Evolutionary conservation across 75 land plant genomes (phyloP).

Genomic region (Pinus tabuliformis): DNA sequence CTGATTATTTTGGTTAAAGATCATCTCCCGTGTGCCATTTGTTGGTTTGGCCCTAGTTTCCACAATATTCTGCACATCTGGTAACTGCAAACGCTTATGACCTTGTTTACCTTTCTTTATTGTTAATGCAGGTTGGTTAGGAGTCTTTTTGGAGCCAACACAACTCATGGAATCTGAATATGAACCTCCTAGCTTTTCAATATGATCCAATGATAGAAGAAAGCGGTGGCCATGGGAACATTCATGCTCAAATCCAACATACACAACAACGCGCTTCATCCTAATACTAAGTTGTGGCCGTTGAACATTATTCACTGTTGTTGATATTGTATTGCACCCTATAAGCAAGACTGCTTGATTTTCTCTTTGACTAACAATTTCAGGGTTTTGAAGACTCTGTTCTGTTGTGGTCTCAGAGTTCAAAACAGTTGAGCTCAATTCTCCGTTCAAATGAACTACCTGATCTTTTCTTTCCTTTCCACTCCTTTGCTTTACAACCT

Average conservation of each 20-base stretch:
- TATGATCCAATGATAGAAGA: slow-evolving; percentile 63
- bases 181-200: slow-evolving; percentile 49
- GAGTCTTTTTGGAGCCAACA: slow-evolving; percentile 6
- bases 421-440: slow-evolving; percentile 10
- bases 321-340: slow-evolving; percentile 53
- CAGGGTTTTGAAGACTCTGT: slow-evolving; percentile 16
- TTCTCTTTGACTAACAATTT: slow-evolving; percentile 14
- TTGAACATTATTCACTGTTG: slow-evolving; percentile 11
- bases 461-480: slow-evolving; percentile 24
- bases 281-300: slow-evolving; percentile 15
- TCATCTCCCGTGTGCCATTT: slow-evolving; percentile 4
- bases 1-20: slow-evolving; percentile 14
- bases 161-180: slow-evolving; percentile 18
- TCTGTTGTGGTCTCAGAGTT: slow-evolving; percentile 11
- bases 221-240: slow-evolving; percentile 96
- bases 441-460: slow-evolving; percentile 14
- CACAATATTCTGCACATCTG: background rate
- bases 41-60: slow-evolving; percentile 10
- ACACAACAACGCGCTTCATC: slow-evolving; percentile 32
- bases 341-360: slow-evolving; percentile 35
- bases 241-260: slow-evolving; percentile 97
- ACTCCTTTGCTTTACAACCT: slow-evolving; percentile 27
- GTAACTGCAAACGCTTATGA: slow-evolving; percentile 10
- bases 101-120: slow-evolving; percentile 21
- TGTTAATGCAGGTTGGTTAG: slow-evolving; percentile 9